Evolutionary conservation across 176 grass and related monocot species (phyloP).

Genomic region (Oryza brachyantha): DNA sequence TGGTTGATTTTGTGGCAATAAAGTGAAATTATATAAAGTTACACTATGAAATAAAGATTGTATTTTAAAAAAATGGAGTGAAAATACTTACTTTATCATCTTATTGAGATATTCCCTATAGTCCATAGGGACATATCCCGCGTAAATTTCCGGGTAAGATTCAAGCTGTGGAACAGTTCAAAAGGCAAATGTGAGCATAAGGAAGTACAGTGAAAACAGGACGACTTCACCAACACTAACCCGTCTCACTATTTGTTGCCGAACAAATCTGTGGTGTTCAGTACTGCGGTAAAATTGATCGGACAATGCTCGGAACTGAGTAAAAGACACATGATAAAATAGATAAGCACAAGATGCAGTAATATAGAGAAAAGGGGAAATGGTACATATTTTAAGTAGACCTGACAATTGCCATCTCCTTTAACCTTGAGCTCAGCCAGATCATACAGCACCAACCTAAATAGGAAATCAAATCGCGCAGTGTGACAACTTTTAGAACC

Average conservation of each 20-base stretch:
- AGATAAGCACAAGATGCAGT: neutral
- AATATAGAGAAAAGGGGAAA: neutral
- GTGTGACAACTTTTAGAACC: neutral
- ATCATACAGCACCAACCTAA: conserved; percentile 75
- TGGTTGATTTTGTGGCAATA: conserved; percentile 31
- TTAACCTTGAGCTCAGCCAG: conserved; percentile 82
- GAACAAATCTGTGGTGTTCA: conserved; percentile 78
- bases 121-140: conserved; percentile 88
- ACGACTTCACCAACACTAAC: conserved; percentile 35
- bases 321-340: neutral
- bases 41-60: neutral
- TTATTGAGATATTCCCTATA: conserved; percentile 85
- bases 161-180: conserved; percentile 56
- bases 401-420: conserved; percentile 98
- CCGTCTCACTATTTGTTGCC: conserved; percentile 79
- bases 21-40: conserved; percentile 7
- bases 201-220: neutral
- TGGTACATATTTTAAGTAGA: conserved; percentile 12
- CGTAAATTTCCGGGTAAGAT: conserved; percentile 61
- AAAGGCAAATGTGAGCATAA: neutral
- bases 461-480: neutral
- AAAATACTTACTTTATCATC: conserved; percentile 66
- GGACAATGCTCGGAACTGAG: conserved; percentile 80
- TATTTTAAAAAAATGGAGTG: neutral
- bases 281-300: conserved; percentile 84